phyloP scores from a whole-genome alignment of 208 protist species.

The Trypanosomatidae sp. region DNA sequence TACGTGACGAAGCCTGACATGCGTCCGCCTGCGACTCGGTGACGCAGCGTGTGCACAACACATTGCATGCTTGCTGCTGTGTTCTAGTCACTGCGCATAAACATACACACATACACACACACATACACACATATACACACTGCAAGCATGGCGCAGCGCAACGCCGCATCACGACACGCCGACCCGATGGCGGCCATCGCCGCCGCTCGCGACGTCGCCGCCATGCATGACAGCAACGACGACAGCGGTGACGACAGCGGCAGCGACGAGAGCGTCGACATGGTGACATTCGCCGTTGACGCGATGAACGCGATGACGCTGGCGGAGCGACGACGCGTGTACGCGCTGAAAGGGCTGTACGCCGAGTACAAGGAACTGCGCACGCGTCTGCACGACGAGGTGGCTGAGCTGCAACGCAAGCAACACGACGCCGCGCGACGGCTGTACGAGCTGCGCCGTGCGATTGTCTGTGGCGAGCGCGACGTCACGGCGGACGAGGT shows the following conservation, averaged over 20 bases:
- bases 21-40: too few relatives aligned
- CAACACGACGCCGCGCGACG: conserved; percentile 4
- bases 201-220: neutral
- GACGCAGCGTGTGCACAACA: too few relatives aligned
- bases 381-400: conserved; percentile 16
- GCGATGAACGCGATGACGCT: conserved; percentile 41
- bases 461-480: conserved; percentile 38
- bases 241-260: neutral
- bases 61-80: too few relatives aligned
- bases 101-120: too few relatives aligned
- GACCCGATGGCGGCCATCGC: neutral
- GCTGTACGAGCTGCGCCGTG: conserved; percentile 20
- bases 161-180: neutral
- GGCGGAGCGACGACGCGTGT: conserved; percentile 29
- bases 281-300: conserved; percentile 22
- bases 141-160: neutral
- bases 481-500: conserved; percentile 63
- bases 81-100: too few relatives aligned
- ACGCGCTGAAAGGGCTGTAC: conserved; percentile 39
- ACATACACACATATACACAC: too few relatives aligned
- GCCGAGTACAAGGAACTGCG: conserved; percentile 28
- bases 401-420: conserved; percentile 15
- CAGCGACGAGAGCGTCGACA: neutral
- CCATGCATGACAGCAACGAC: neutral
- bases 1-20: too few relatives aligned